Conservation (phyloP, 2,329 filamentous ascomycete species). For the Talaromyces sp. region DNA sequence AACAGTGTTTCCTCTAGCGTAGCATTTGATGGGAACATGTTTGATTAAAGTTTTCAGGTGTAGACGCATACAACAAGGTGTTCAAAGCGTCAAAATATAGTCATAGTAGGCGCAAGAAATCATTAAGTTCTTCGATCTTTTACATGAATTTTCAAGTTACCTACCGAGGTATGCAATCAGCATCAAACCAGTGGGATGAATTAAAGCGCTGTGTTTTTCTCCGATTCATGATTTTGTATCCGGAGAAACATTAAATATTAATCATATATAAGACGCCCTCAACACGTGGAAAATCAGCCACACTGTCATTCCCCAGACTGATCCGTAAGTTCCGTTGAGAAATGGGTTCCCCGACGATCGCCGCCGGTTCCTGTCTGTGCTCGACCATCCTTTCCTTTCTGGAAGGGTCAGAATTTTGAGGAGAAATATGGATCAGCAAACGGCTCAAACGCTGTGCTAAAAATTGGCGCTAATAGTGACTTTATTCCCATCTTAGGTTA, state of each 20-base stretch:
- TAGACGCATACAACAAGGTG: not conserved
- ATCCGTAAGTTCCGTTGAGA: not conserved
- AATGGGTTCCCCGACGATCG: constrained; percentile 1
- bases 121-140: not conserved
- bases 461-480: not conserved
- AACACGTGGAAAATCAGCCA: not conserved
- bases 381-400: constrained; percentile 5
- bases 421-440: constrained; percentile 6
- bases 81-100: not conserved
- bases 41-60: not conserved
- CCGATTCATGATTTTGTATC: too few relatives aligned
- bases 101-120: not conserved
- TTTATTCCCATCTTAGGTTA: not conserved
- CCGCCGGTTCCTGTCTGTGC: constrained; percentile 2
- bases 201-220: not conserved
- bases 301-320: not conserved
- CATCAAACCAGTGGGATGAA: not conserved
- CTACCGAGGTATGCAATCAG: not conserved
- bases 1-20: too few relatives aligned
- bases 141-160: too few relatives aligned
- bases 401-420: not conserved
- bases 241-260: not conserved
- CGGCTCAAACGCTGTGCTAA: not conserved
- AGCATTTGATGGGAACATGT: not conserved
- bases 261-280: not conserved